phyloP scores from a whole-genome alignment of 345 rosid genomes.

The Mangifera indica region DNA sequence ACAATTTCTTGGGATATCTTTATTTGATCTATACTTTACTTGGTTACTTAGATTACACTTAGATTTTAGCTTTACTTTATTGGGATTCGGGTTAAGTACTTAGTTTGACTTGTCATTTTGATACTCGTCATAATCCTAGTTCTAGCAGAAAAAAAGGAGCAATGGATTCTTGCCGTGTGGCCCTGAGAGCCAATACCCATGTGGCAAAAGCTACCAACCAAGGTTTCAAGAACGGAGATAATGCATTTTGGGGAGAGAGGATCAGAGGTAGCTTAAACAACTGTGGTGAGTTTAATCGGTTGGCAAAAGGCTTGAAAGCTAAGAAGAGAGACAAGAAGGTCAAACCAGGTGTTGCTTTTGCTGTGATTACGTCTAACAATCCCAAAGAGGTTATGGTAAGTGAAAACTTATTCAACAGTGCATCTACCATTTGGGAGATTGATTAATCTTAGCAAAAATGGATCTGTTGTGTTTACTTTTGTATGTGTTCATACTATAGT shows the following conservation, averaged over 20 bases:
- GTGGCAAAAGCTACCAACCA: conserved; percentile 31
- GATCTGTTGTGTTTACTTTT: neutral
- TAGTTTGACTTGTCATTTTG: conserved; percentile 6
- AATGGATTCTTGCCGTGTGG: conserved; percentile 71
- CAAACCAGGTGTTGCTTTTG: conserved; percentile 53
- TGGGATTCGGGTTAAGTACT: conserved; percentile 18
- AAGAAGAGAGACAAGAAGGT: conserved; percentile 33
- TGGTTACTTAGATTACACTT: conserved; percentile 38
- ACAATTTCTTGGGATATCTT: conserved; percentile 16
- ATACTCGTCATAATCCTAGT: conserved; percentile 14
- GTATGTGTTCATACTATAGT: too few species aligned
- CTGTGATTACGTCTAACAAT: conserved; percentile 66
- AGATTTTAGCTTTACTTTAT: conserved; percentile 20
- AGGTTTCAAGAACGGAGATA: conserved; percentile 38
- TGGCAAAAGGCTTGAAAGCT: conserved; percentile 34
- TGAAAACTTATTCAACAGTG: neutral
- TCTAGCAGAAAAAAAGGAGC: conserved; percentile 19
- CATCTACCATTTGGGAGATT: too few species aligned
- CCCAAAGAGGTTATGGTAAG: conserved; percentile 61
- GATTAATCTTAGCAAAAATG: too few species aligned
- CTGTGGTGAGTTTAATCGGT: conserved; percentile 31
- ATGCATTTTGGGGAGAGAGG: conserved; percentile 61
- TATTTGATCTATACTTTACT: conserved; percentile 52
- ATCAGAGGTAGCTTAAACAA: conserved; percentile 41
- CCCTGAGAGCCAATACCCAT: conserved; percentile 38